Base-by-base conservation (phyloP, 352 stramenopile genomes). In the Phytophthora kernoviae region DNA sequence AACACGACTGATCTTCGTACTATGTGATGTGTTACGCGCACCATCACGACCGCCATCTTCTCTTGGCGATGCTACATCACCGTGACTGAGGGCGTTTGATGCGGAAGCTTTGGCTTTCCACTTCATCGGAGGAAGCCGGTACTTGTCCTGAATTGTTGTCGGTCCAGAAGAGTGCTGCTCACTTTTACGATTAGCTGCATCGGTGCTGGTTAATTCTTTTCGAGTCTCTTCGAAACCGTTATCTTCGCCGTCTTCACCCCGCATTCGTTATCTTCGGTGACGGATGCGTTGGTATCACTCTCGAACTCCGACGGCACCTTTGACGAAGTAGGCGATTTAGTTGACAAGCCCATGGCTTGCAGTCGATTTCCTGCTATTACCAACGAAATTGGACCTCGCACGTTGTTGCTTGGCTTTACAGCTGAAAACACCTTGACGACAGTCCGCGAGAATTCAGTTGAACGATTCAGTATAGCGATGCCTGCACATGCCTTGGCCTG, bases 111-210 rank as follows among this genome's bases (percentile, higher is more conserved):
- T 68, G 26, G 45, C 1, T 9, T 63, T 62, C 70, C 64, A 75
- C 5, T 68, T 42, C 54, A 75, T 75, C 0, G 69, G 39, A 24
- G 75, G 75, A 22, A 84, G 73, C 11, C 66, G 64, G 22, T 85
- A 83, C 34, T 58, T 70, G 20, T 75, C 73, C 40, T 85, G 73
- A 51, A 85, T 79, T 26, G 75, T 79, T 5, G 51, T 67, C 24
- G 56, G 61, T 5, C 17, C 50, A 21, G 26, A 41, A 7, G 59
- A 36, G 6, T 5, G 7, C 0, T 36, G n/a, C n/a, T 55, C 12
- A 5, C 49, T 22, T 32, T 59, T 8, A 14, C 3, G n/a, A 6
- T 7, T 47, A 9, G 61, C n/a, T 30, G 33, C 21, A 3, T 15
- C 30, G 43, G 33, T 20, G 12, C 5, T 41, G 17, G n/a, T 8